These are phyloP conservation scores for Hypoxylon rubiginosum DNA, from an alignment of 2,329 filamentous ascomycete genomes.

Conservation along the genomic window DNA sequence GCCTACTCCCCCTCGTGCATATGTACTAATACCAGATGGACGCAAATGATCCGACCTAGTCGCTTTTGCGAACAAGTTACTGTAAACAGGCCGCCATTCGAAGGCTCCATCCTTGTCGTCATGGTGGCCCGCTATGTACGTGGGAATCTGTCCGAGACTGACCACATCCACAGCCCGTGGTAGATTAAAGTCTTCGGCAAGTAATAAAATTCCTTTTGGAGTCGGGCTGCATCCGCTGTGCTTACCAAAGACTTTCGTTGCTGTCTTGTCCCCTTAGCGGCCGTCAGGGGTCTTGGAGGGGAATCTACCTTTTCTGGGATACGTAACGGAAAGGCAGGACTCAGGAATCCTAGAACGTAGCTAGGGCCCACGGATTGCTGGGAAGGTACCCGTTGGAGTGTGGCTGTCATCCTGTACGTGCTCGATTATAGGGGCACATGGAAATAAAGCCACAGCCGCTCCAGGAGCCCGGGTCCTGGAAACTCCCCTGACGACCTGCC, in stretches of 20 bases:
- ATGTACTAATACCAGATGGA: slow-evolving; percentile 41
- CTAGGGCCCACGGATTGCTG: slow-evolving; percentile 41
- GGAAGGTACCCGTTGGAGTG: slow-evolving; percentile 34
- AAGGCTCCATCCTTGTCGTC: slow-evolving; percentile 43
- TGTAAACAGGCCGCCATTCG: slow-evolving; percentile 36
- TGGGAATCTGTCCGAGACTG: slow-evolving; percentile 42
- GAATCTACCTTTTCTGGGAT: slow-evolving; percentile 34
- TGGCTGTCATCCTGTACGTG: slow-evolving; percentile 38
- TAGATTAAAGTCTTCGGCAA: slow-evolving; percentile 41
- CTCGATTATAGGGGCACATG: slow-evolving; percentile 38
- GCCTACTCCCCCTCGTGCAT: slow-evolving; percentile 38
- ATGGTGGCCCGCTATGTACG: slow-evolving; percentile 43
- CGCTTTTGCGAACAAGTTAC: slow-evolving; percentile 39
- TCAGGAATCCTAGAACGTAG: slow-evolving; percentile 36
- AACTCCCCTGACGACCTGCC: slow-evolving; percentile 37
- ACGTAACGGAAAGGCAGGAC: slow-evolving; percentile 33
- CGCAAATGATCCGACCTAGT: slow-evolving; percentile 37
- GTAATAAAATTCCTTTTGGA: slow-evolving; percentile 40
- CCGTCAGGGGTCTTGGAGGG: slow-evolving; percentile 33
- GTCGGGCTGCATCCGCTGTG: slow-evolving; percentile 39
- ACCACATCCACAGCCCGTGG: slow-evolving; percentile 37
- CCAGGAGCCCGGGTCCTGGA: slow-evolving; percentile 45
- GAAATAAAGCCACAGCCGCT: slow-evolving; percentile 43
- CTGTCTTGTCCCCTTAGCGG: slow-evolving; percentile 13
- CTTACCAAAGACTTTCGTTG: slow-evolving; percentile 40